These are phyloP conservation scores for Lactarius psammicola DNA, from an alignment of 768 basidiomycete species.

Conservation along the genomic window DNA sequence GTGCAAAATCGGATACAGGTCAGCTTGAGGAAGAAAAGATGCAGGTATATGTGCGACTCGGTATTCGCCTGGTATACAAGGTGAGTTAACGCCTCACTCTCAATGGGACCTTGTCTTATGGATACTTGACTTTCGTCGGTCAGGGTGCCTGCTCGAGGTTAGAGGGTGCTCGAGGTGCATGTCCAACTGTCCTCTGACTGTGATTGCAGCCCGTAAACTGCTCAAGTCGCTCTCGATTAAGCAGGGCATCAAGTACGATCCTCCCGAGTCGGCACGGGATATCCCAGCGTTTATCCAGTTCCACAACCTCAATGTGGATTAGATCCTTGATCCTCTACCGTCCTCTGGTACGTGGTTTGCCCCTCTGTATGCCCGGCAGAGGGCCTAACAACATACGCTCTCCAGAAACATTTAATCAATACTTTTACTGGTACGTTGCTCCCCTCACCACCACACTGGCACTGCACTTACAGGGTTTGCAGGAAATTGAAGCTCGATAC, in stretches of 20 bases:
- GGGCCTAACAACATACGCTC: background rate
- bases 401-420: conserved; percentile 87
- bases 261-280: conserved; percentile 76
- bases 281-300: conserved; percentile 89
- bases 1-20: conserved; percentile 93
- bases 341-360: conserved; percentile 65
- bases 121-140: background rate
- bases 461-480: conserved; percentile 25
- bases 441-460: background rate
- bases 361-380: background rate
- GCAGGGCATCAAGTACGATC: conserved; percentile 91
- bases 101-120: background rate
- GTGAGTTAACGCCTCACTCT: conserved; percentile 32
- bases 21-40: conserved; percentile 98
- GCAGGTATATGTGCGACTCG: conserved; percentile 89
- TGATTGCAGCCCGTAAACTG: conserved; percentile 63
- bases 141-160: conserved; percentile 82
- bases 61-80: conserved; percentile 91
- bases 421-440: conserved; percentile 67
- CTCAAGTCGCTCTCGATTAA: conserved; percentile 90
- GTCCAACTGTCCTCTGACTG: background rate
- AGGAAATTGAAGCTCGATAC: conserved; percentile 86
- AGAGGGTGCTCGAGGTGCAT: conserved; percentile 82
- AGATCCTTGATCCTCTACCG: conserved; percentile 77
- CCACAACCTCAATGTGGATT: conserved; percentile 77